phyloP scores from a whole-genome alignment of 2,329 filamentous ascomycete species.

The Lithohypha guttulata region DNA sequence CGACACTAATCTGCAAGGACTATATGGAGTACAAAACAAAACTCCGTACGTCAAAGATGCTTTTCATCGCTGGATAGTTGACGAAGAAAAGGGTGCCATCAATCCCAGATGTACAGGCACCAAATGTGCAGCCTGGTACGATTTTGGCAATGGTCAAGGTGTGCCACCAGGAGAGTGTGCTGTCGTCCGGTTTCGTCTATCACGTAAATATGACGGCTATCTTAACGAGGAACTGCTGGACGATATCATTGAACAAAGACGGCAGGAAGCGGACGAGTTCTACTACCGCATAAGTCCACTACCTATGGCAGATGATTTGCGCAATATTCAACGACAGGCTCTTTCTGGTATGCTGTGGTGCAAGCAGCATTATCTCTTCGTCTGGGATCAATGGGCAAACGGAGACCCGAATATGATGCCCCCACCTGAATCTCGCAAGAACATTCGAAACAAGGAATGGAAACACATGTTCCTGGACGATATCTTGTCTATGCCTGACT shows the following conservation, averaged over 20 bases:
- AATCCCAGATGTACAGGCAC: conserved; percentile 75
- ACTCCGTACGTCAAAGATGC: conserved; percentile 87
- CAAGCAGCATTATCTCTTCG: conserved; percentile 92
- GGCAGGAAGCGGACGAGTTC: conserved; percentile 89
- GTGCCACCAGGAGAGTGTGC: conserved; percentile 86
- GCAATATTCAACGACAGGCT: conserved; percentile 90
- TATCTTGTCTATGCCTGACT: conserved; percentile 94
- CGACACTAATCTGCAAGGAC: conserved; percentile 70
- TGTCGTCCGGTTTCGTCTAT: conserved; percentile 84
- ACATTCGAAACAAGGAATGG: conserved; percentile 79
- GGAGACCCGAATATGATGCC: conserved; percentile 82
- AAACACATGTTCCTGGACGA: conserved; percentile 92
- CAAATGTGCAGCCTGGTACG: conserved; percentile 84
- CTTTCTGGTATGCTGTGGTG: conserved; percentile 98
- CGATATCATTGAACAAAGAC: conserved; percentile 74
- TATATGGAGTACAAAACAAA: conserved; percentile 71
- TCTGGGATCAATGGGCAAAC: conserved; percentile 97
- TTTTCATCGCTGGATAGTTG: conserved; percentile 79
- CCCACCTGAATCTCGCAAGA: conserved; percentile 68
- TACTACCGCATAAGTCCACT: conserved; percentile 87
- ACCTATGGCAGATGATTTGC: conserved; percentile 84
- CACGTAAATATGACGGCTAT: conserved; percentile 62
- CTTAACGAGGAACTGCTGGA: conserved; percentile 90
- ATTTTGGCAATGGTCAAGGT: conserved; percentile 80
- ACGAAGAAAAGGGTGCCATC: conserved; percentile 66